Evolutionary conservation across 2,329 filamentous ascomycete genomes (phyloP), one percentile per base, ranked within the genome.

Genomic region (Fusarium subtropicale): DNA sequence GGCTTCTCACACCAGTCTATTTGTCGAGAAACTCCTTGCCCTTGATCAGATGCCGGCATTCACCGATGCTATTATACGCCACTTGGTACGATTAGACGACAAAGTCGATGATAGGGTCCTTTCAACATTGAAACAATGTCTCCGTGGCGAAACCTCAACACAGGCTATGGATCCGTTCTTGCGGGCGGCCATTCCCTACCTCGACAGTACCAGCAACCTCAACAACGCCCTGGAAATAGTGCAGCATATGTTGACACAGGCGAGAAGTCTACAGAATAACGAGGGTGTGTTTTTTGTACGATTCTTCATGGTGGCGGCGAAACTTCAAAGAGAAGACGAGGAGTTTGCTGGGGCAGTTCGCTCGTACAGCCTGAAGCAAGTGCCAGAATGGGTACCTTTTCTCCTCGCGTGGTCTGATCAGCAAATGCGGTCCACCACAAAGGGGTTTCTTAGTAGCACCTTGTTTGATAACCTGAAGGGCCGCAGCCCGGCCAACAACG

Each of bases 1-100:
- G 36, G 61, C 74, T 5, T 57, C 69, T 22, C 26, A 41, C 12
- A 41, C 56, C 30, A 88, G 86, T 66, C 79, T 88, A n/a, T 88
- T 91, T 54, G 76, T 91, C 26, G 88, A 89, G 74, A 92, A 91
- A 75, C 81, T 94, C 28, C 81, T 94, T 30, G 81, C 82, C 22
- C 82, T 91, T 50, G 85, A 90, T 66, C 86, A 90, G 73, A 89
- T 88, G 56, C 77, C 79, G 0, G 66, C 75, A 3, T 81, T 82
- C 4, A 88, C 86, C 3, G 81, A 85, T 51, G 80, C 79, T 15
- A 90, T 94, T 54, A 76, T 94, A 50, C 78, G 78, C 38, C 81
- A 83, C 5, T 81, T 93, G 36, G 78, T 92, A 42, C 78, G 81
- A n/a, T 79, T 85, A 22, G 84, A 86, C 57, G 77, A 81, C 1